Base-by-base conservation (phyloP, 768 basidiomycete genomes). In the Phallus indusiatus region DNA sequence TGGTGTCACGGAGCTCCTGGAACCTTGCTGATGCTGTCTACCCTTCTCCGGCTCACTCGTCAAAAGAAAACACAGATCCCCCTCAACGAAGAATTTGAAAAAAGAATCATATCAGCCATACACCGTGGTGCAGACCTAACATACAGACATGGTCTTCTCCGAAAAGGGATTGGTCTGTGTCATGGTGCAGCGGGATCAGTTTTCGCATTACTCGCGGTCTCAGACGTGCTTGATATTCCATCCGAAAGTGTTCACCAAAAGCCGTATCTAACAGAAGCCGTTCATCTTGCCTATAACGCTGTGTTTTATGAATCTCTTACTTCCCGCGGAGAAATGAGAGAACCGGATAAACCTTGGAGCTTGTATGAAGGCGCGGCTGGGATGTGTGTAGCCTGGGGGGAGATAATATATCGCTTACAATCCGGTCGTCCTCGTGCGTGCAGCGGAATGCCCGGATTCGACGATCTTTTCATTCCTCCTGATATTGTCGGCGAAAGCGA, bases 111-210 rank as follows among this genome's bases (percentile, higher is more conserved):
- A 12, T 57, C 63, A 3, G 69, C 80, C 2, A 63, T 80, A 0
- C 65, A 68, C 14, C 70, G 69, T 11, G 80, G 74, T 7, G 28
- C 28, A 2, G 28, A 28, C 7, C 7, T 28, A 28, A 28, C 28
- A 28, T 28, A 28, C 7, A 64, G 69, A 9, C 72, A 70, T 6
- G 82, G 82, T 0, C 64, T 82, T 8, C 72, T 82, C 17, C 73
- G 73, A 3, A 84, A 83, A 66, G 82, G 82, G 11, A 68, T 82
- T n/a, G 81, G 82, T 0, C 70, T 83, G 11, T 84, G 82, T 64
- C 81, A 84, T 62, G 82, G 82, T 5, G 74, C 79, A 5, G 79
- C 73, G 9, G 81, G 82, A 2, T 76, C 71, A n/a, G 74, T 81
- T 6, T 81, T 75, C 60, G 78, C 78, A 2, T 72, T 83, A 10